Evolutionary conservation across 2,329 filamentous ascomycete species (phyloP), one percentile per base, ranked within the genome.

Genomic region (Neurospora sp.): DNA sequence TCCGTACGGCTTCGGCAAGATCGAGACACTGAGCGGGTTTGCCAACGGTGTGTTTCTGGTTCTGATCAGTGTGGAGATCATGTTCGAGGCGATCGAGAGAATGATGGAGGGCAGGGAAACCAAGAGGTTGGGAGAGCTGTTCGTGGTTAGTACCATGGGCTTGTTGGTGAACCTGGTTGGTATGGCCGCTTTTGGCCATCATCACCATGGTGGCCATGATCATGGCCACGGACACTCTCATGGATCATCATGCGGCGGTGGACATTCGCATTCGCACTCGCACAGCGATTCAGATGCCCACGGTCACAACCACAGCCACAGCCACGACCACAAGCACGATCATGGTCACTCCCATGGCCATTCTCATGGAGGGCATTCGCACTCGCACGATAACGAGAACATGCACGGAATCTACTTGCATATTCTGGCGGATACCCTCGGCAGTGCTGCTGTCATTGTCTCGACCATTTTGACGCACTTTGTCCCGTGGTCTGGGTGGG

Each of bases 331-430:
- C 41, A 72, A 75, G 17, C 75, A 74, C 39, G 71, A 71, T 19
- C 76, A 79, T 66, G 72, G 62, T 57, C 76, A 77, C 67, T 46
- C 66, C 67, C 78, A 80, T 62, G 66, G 68, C 8, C 73, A 77
- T 37, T 70, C 69, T 67, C 62, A 71, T 72, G 72, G 78, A 75
- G 70, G 72, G 33, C 74, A 81, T 78, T 70, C 74, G 17, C 78
- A 88, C 74, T 81, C 82, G n/a, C 91, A 94, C 76, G 91, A 93
- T 72, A 97, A 97, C 79, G 96, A 99, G 76, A 99, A 99, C 78
- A 97, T 99, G 94, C 82, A 96, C 75, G 96, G 96, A 12, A 98
- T 99, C 74, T 99, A 97, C 80, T 84, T 99, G 23, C 96, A 99
- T 77, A 92, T 99, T 67, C 85, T 98, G 37, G 96, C 96, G 6